phyloP scores from a whole-genome alignment of 495 filamentous ascomycete genomes.

The Glutinoglossum americanum region DNA sequence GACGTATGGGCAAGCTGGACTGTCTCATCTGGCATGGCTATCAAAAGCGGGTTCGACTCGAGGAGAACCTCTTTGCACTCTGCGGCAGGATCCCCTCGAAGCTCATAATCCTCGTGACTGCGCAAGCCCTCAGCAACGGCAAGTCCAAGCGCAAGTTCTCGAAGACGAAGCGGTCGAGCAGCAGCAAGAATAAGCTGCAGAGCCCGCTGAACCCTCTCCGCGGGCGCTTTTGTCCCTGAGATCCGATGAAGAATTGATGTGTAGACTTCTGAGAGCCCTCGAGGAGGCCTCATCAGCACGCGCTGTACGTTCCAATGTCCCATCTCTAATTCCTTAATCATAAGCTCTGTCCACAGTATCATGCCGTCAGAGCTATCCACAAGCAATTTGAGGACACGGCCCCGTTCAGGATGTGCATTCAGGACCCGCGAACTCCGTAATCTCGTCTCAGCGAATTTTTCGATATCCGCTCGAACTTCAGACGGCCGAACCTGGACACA shows the following conservation, averaged over 20 bases:
- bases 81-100: too few species aligned
- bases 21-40: conserved; percentile 5
- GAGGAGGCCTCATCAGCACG: conserved; percentile 3
- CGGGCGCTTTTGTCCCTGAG: neutral
- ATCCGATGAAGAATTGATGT: conserved; percentile 4
- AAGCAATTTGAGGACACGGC: neutral
- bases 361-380: conserved; percentile 5
- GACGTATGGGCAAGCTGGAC: conserved; percentile 7
- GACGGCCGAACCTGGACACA: neutral
- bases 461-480: neutral
- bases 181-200: conserved; percentile 4
- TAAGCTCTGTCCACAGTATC: conserved; percentile 7
- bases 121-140: conserved; percentile 1
- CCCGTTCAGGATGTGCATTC: neutral
- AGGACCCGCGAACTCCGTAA: too few species aligned
- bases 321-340: conserved; percentile 7
- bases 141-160: conserved; percentile 6
- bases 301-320: conserved; percentile 1
- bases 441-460: too few species aligned
- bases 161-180: neutral
- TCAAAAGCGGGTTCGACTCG: conserved; percentile 2
- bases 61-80: too few species aligned
- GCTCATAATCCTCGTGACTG: too few species aligned
- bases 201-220: neutral
- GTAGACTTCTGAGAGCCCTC: conserved; percentile 2